Evolutionary conservation across 2,329 filamentous ascomycete genomes (phyloP).

Genomic region (Fusarium ambrosium): DNA sequence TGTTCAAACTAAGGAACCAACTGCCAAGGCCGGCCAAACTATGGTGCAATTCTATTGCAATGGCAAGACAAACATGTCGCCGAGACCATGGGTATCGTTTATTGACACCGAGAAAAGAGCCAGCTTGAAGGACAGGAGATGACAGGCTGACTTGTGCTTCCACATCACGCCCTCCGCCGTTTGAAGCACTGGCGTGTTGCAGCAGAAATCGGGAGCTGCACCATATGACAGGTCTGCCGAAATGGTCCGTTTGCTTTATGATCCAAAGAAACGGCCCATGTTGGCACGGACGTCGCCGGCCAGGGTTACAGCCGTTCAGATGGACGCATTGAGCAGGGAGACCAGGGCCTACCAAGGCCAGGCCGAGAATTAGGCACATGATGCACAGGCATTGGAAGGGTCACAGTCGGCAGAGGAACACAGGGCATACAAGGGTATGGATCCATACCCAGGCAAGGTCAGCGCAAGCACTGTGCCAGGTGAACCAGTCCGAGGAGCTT

Average conservation of each 20-base stretch:
- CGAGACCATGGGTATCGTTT: background rate
- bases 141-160: constrained; percentile 17
- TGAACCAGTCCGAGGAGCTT: constrained; percentile 11
- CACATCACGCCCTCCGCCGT: constrained; percentile 31
- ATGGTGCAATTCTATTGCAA: constrained; percentile 8
- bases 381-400: constrained; percentile 37
- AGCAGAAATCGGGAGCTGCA: constrained; percentile 7
- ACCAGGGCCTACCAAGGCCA: constrained; percentile 18
- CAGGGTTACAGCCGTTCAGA: constrained; percentile 29
- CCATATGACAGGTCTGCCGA: constrained; percentile 40
- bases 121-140: constrained; percentile 7
- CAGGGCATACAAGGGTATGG: constrained; percentile 26
- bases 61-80: constrained; percentile 18
- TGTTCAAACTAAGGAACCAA: background rate
- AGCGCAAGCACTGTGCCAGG: constrained; percentile 25
- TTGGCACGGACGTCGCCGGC: constrained; percentile 45
- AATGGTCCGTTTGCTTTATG: constrained; percentile 37
- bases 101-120: constrained; percentile 10
- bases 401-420: constrained; percentile 34
- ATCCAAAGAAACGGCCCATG: constrained; percentile 41
- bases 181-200: constrained; percentile 16
- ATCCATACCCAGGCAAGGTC: background rate
- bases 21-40: background rate
- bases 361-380: constrained; percentile 35
- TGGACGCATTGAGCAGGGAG: constrained; percentile 17